Base-by-base conservation (phyloP, 768 basidiomycete species). In the Boletellus sp. region DNA sequence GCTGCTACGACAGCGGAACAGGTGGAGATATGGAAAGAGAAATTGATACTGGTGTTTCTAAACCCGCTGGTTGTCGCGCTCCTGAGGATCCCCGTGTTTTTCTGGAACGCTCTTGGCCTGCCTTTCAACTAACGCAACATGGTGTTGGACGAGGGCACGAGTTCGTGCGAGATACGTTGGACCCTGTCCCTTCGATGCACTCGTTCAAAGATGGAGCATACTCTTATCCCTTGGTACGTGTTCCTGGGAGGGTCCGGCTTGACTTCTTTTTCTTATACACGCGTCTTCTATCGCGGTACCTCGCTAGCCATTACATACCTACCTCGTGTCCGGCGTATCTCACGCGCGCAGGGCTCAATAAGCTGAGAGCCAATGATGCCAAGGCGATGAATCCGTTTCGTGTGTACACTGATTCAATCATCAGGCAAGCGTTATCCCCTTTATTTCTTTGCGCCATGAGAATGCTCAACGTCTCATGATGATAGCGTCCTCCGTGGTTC, bases 101-200 rank as follows among this genome's bases (percentile, higher is more conserved):
- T 81, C 54, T 90, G 88, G 88, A 86, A 87, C 58, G 85, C 87
- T 0, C 69, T 90, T 19, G 88, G 87, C 13, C 87, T 90, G 4
- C 87, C 87, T 4, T 67, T 75, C 54, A 84, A 85, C 58, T 84
- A 88, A 68, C 74, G 83, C 52, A 70, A 71, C 50, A 81, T 83
- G 75, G 67, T 86, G 45, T 56, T 84, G 22, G 63, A 77, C 8
- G 79, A 80, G 50, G 78, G 79, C 80, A 74, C 49, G 77, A 78
- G 17, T 81, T 77, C 50, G 72, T 83, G 39, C 61, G 70, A 32
- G 74, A 80, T 31, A 80, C 80, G 4, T 54, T 81, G 36, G 75
- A 81, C 41, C 78, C 79, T 7, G 58, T 81, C 11, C 65, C 72
- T 10, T 69, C 71, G 3, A 69, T 68, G 1, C 73, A 78, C 48